Evolutionary conservation across 805 yeast genomes (phyloP), one percentile per base, ranked within the genome.

Genomic region (Candida sithepensis): DNA sequence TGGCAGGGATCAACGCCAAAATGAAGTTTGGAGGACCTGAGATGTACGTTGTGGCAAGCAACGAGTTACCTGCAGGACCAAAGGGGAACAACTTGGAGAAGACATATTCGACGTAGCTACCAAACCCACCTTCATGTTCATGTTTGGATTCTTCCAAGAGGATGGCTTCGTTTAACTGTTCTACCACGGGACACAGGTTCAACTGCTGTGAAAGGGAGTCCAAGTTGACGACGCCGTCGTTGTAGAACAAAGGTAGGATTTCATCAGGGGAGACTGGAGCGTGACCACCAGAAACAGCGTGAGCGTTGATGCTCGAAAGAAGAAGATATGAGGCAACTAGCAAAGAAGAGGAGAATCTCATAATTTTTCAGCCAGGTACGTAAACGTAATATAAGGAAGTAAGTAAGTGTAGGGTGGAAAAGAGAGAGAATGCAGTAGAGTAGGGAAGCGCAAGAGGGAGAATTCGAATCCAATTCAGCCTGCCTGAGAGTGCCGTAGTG

Each of bases 21-120:
- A 82, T 63, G 36, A 82, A 56, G 54, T 78, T 80, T 33, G 91
- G 88, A 6, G 85, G 79, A 0, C 85, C 79, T 9, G 85, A 80
- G 39, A 85, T 79, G 56, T 81, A 74, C 0, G 82, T 64, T 0
- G 87, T 81, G 3, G 90, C 87, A 39, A 84, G 56, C 3, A 85
- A 36, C 0, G 90, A 77, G 59, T 85, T 84, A 42, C 74, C 74
- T 2, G 78, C 81, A 1, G 89, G 79, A 8, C 81, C 79, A 54
- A 74, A 70, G 4, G 79, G 80, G 61, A 77, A 75, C 5, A 75
- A 55, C 42, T 66, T 63, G 3, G 71, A 66, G 51, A 77, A 78
- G 2, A 73, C 30, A 46, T 63, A 63, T 40, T 70, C 68, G 33
- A 77, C 64, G 24, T 65, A 53, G 19, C 21, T 5, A n/a, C 12